Evolutionary conservation across 225 moss, liverwort and hornwort genomes (phyloP).

Genomic region (Thuidium tamariscinum): DNA sequence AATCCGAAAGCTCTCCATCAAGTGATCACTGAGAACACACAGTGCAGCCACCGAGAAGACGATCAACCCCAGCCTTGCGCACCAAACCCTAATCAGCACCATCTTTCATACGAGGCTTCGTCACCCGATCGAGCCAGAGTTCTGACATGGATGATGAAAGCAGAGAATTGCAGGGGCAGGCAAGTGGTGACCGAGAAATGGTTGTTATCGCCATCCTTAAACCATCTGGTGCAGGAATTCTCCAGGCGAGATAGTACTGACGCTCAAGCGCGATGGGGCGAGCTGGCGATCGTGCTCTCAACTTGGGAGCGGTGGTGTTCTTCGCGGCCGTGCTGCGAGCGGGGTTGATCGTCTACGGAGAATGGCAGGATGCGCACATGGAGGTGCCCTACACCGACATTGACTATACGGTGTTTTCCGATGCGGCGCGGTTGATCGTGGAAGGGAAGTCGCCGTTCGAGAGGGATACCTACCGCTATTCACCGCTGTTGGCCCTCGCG

Average conservation of each 20-base stretch:
- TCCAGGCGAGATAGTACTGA: neutral
- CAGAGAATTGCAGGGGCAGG: neutral
- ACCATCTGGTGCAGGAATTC: neutral
- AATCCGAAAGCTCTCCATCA: neutral
- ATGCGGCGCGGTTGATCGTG: constrained; percentile 67
- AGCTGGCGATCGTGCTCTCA: neutral
- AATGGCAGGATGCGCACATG: constrained; percentile 86
- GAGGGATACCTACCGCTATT: constrained; percentile 79
- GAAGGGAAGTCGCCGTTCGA: constrained; percentile 77
- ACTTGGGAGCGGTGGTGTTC: constrained; percentile 3
- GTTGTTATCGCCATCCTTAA: neutral
- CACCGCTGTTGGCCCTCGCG: constrained; percentile 72
- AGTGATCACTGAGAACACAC: neutral
- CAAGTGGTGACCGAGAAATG: neutral
- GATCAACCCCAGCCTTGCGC: neutral
- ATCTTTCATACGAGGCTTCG: neutral
- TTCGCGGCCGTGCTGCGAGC: constrained; percentile 52
- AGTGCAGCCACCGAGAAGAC: neutral
- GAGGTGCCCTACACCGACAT: constrained; percentile 91
- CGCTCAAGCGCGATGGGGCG: constrained; percentile 3
- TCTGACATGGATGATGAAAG: constrained; percentile 2
- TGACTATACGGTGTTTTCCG: constrained; percentile 91
- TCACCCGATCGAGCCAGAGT: neutral
- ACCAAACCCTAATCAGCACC: neutral
- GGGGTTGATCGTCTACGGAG: constrained; percentile 64